Evolutionary conservation across 1,284 basidiomycete species (phyloP).

Genomic region (Porodaedalea pini): DNA sequence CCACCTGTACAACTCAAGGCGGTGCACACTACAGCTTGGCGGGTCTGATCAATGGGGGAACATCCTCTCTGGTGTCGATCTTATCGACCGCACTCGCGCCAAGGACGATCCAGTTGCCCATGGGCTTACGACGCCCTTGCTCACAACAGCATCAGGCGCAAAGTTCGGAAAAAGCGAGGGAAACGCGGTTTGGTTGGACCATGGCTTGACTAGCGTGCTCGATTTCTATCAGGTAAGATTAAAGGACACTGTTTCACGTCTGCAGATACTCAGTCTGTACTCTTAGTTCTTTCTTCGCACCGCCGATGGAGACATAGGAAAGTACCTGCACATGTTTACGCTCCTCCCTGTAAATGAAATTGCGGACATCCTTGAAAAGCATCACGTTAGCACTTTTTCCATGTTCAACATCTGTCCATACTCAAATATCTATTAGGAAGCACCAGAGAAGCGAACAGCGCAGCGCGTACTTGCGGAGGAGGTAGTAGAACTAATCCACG

Average conservation of each 20-base stretch:
- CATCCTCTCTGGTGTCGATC: constrained; percentile 87
- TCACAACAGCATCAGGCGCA: constrained; percentile 85
- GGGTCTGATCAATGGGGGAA: constrained; percentile 99
- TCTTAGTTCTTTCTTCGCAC: constrained; percentile 85
- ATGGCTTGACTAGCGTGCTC: constrained; percentile 70
- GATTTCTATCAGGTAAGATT: constrained; percentile 85
- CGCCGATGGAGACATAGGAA: constrained; percentile 78
- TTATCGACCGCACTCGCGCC: constrained; percentile 59
- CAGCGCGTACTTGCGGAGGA: constrained; percentile 84
- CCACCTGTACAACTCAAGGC: constrained; percentile 62
- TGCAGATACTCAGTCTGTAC: constrained; percentile 5
- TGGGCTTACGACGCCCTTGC: constrained; percentile 90
- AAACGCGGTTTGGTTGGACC: constrained; percentile 91
- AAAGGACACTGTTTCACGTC: not conserved
- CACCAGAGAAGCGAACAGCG: constrained; percentile 61
- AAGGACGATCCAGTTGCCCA: constrained; percentile 31
- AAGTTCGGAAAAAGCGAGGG: constrained; percentile 98
- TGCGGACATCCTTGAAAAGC: constrained; percentile 52
- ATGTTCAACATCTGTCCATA: constrained; percentile 17
- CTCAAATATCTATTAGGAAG: constrained; percentile 32
- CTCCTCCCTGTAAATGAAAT: constrained; percentile 66
- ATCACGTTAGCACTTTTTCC: constrained; percentile 41
- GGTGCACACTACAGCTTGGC: constrained; percentile 88
- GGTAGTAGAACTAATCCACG: constrained; percentile 86
- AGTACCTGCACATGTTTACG: constrained; percentile 83